Evolutionary conservation across 176 grass and related monocot genomes (phyloP), one percentile per base, ranked within the genome.

Genomic region (Calamus simplicifolius): DNA sequence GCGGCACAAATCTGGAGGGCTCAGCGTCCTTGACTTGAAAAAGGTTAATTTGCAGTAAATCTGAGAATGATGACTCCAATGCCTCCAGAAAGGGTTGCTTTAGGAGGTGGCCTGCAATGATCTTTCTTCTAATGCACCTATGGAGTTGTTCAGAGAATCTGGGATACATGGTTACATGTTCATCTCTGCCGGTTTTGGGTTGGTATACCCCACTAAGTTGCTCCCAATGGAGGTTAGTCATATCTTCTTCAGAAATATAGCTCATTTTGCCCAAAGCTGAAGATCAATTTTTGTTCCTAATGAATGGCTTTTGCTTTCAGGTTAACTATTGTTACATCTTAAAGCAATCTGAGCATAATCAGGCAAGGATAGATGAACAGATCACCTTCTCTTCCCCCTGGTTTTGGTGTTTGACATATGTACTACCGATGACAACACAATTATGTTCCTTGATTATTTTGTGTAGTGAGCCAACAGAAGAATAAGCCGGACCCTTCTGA

Each of bases 301-400:
- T 43, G 35, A 43, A 43, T 25, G 18, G 48, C 51, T 48, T 49
- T 59, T 50, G 49, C 56, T 64, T 64, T 54, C 84, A 98, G 94
- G 78, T 98, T 51, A 98, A 98, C 69, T 98, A 98, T 54, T 93
- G 94, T 64, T 80, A 81, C 61, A 80, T 93, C 56, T 68, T 98
- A 71, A 93, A 89, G 79, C 84, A 92, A 31, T 77, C 73, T 58
- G 58, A 92, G 73, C 79, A 93, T 80, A 88, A 93, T 56, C 27
- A 50, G 61, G 88, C 79, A 21, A 98, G 81, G 73, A 83, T 81
- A 0, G 88, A 88, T 54, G 74, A 92, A 58, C 93, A 92, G 70
- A 92, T 98, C 84, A 89, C 73, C 73, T 85, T 92, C 77, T 89
- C 88, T 7, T 92, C 88, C 1, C 81, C 84, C 23, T 72, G 10